Evolutionary conservation across 2,329 filamentous ascomycete genomes (phyloP).

Genomic region (Verticillium albo-atrum): DNA sequence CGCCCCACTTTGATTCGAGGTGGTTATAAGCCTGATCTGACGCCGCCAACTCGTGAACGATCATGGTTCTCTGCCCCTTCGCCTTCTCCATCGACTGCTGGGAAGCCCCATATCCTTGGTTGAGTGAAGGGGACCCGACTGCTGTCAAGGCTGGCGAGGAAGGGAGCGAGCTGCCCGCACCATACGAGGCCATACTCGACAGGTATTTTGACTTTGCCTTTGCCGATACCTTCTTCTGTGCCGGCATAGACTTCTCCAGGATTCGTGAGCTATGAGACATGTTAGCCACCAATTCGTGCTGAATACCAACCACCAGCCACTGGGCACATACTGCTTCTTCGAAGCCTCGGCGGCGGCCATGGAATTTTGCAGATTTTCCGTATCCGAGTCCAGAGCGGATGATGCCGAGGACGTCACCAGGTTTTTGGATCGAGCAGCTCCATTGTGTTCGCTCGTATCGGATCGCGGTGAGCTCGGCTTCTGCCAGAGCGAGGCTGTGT

Average conservation of each 20-base stretch:
- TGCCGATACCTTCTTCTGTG: conserved; percentile 22
- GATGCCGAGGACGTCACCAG: conserved; percentile 25
- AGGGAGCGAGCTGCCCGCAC: conserved; percentile 36
- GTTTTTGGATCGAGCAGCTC: not conserved
- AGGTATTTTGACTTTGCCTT: conserved; percentile 40
- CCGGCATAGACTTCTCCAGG: conserved; percentile 24
- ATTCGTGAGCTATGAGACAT: conserved; percentile 22
- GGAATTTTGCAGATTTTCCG: conserved; percentile 43
- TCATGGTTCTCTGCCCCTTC: conserved; percentile 46
- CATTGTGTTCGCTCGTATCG: not conserved
- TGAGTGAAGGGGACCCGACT: conserved; percentile 48
- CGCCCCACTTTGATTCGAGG: conserved; percentile 45
- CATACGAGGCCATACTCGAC: conserved; percentile 32
- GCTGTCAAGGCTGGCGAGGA: conserved; percentile 53
- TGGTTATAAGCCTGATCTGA: conserved; percentile 45
- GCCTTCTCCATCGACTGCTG: conserved; percentile 48
- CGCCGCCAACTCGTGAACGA: conserved; percentile 59
- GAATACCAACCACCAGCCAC: conserved; percentile 20
- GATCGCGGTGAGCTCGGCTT: conserved; percentile 16
- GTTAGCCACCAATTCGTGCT: conserved; percentile 18
- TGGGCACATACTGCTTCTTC: conserved; percentile 23
- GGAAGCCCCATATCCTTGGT: conserved; percentile 43
- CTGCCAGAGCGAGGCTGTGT: conserved; percentile 47
- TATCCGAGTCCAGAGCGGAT: conserved; percentile 42
- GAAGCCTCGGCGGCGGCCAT: conserved; percentile 37